These are phyloP conservation scores for Diutina mesorugosa DNA, from an alignment of 1,139 yeast species.

Conservation along the genomic window DNA sequence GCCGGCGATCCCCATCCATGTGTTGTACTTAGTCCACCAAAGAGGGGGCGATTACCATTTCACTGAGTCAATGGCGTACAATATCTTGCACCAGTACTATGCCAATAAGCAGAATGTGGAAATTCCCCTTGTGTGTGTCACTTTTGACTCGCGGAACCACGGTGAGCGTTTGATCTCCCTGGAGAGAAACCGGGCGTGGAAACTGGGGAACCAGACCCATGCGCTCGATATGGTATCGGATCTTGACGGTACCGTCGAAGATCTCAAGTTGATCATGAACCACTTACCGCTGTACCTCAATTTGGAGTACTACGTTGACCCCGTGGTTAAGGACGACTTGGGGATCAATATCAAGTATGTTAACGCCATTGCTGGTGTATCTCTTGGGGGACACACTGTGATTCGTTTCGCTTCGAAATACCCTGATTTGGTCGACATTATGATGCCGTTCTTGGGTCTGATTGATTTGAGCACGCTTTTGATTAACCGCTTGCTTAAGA, in stretches of 20 bases:
- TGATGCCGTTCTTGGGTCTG: constrained; percentile 60
- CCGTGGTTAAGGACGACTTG: constrained; percentile 6
- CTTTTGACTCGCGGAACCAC: constrained; percentile 52
- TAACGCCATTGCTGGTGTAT: constrained; percentile 38
- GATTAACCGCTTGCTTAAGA: constrained; percentile 22
- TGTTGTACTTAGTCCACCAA: constrained; percentile 28
- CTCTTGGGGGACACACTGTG: constrained; percentile 50
- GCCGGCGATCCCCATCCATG: constrained; percentile 20
- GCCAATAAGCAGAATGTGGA: constrained; percentile 8
- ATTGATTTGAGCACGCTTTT: constrained; percentile 30
- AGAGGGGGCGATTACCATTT: constrained; percentile 16
- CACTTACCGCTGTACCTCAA: constrained; percentile 33
- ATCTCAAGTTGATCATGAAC: constrained; percentile 33
- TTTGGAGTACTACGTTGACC: constrained; percentile 15
- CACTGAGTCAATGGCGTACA: constrained; percentile 21
- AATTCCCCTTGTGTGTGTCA: constrained; percentile 30
- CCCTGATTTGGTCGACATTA: constrained; percentile 76
- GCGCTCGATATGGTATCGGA: constrained; percentile 40
- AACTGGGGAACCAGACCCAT: constrained; percentile 33
- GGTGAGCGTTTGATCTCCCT: constrained; percentile 33
- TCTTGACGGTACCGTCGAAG: constrained; percentile 39
- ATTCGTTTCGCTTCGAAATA: constrained; percentile 68
- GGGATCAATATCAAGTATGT: constrained; percentile 13
- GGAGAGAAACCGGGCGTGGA: constrained; percentile 30
- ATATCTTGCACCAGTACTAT: constrained; percentile 16